Evolutionary conservation across 768 basidiomycete genomes (phyloP).

Genomic region (Leucosporidium yakuticum): DNA sequence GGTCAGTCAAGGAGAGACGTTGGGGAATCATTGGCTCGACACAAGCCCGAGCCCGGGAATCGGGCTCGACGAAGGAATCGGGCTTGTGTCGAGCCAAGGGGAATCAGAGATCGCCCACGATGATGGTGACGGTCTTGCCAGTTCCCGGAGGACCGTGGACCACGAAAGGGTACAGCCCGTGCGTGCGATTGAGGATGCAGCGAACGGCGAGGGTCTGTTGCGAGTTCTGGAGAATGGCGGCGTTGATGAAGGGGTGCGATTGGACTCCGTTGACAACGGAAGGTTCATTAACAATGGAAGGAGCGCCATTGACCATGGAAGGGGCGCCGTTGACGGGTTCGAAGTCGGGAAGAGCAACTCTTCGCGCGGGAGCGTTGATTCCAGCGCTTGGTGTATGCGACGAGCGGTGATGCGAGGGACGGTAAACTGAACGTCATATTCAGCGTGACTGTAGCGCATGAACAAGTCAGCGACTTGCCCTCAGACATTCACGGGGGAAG

Average conservation of each 20-base stretch:
- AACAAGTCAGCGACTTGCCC: not conserved
- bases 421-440: not conserved
- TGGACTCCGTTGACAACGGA: too few relatives aligned
- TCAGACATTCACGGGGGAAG: too few relatives aligned
- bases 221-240: conserved; percentile 32
- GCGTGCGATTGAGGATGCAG: conserved; percentile 27
- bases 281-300: too few relatives aligned
- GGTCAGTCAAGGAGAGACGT: too few relatives aligned
- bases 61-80: conserved; percentile 37
- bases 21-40: too few relatives aligned
- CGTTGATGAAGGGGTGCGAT: not conserved
- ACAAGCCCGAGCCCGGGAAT: conserved; percentile 29
- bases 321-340: not conserved
- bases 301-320: too few relatives aligned
- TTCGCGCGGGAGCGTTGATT: not conserved
- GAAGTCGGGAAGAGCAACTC: not conserved
- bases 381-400: not conserved
- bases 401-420: not conserved
- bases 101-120: too few relatives aligned
- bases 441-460: not conserved
- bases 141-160: conserved; percentile 44
- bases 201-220: conserved; percentile 39
- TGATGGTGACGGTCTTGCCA: conserved; percentile 32
- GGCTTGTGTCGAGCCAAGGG: too few relatives aligned
- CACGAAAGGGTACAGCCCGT: conserved; percentile 38